phyloP scores from a whole-genome alignment of 306 rosid species.

The Begonia peltatifolia region DNA sequence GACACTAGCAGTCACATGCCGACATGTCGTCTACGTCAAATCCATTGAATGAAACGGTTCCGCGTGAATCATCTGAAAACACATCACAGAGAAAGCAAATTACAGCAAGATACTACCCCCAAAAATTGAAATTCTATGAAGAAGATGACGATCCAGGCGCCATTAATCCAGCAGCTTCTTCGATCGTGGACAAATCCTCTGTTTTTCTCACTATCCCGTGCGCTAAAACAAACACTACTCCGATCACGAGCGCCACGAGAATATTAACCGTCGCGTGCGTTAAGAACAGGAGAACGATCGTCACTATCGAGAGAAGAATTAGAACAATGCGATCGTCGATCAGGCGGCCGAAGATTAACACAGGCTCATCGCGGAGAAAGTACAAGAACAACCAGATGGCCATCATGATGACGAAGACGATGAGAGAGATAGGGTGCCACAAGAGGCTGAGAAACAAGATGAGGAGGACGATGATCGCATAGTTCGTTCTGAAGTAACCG shows the following conservation, averaged over 20 bases:
- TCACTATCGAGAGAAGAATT: slow-evolving; percentile 22
- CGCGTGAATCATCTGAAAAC: too few relatives aligned
- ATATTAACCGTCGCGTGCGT: slow-evolving; percentile 32
- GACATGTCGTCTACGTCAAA: too few relatives aligned
- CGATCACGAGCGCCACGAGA: slow-evolving; percentile 17
- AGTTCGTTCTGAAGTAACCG: slow-evolving; percentile 36
- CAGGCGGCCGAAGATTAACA: slow-evolving; percentile 15
- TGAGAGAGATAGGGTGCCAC: slow-evolving; percentile 45
- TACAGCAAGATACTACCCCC: background rate
- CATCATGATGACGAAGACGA: slow-evolving; percentile 32
- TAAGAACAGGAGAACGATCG: slow-evolving; percentile 24
- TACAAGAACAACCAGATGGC: slow-evolving; percentile 39
- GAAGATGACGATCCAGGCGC: slow-evolving; percentile 10
- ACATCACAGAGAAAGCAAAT: background rate
- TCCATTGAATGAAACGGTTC: too few relatives aligned
- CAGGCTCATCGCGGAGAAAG: slow-evolving; percentile 42
- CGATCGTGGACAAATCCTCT: slow-evolving; percentile 24
- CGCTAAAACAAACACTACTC: slow-evolving; percentile 5
- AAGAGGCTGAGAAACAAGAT: slow-evolving; percentile 34
- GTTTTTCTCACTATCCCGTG: slow-evolving; percentile 27
- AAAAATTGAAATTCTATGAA: too few relatives aligned
- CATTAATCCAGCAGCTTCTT: slow-evolving; percentile 15
- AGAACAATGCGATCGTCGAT: slow-evolving; percentile 39
- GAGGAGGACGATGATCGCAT: slow-evolving; percentile 22
- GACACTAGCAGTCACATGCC: too few relatives aligned